Conservation (phyloP, 257 asterid species). For the Cinchona pubescens region DNA sequence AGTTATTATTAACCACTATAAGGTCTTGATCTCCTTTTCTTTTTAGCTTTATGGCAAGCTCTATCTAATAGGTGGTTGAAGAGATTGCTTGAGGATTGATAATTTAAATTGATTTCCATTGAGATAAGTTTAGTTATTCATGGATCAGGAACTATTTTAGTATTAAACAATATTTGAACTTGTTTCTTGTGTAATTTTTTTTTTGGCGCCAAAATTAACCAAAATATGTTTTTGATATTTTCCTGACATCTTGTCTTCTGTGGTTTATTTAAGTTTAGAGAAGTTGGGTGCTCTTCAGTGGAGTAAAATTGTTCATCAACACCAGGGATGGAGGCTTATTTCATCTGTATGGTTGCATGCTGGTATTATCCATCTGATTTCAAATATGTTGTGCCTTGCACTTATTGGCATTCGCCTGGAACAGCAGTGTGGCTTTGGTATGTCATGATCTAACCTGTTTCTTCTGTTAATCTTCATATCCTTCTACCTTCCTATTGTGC, state of each 20-base stretch:
- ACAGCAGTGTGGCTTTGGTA: constrained; percentile 92
- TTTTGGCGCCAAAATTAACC: neutral
- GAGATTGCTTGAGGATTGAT: neutral
- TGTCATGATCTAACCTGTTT: constrained; percentile 11
- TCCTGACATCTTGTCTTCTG: constrained; percentile 17
- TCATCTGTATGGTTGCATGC: constrained; percentile 92
- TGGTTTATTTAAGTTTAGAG: constrained; percentile 55
- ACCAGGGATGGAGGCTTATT: constrained; percentile 89
- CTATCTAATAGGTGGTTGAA: neutral
- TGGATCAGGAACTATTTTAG: neutral
- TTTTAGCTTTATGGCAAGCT: neutral
- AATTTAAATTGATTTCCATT: neutral
- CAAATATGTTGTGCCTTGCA: constrained; percentile 70
- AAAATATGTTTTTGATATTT: neutral
- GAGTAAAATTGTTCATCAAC: constrained; percentile 64
- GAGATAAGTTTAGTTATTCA: neutral
- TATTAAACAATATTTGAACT: neutral
- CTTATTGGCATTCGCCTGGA: constrained; percentile 90
- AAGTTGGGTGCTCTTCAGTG: constrained; percentile 79
- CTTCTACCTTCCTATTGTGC: neutral
- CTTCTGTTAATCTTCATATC: neutral
- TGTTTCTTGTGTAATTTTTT: neutral
- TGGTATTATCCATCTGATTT: constrained; percentile 74
- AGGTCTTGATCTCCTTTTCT: neutral
- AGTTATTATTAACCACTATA: neutral